These are phyloP conservation scores for Oryza glumipatula DNA, from an alignment of 176 grass and related monocot species.

Conservation along the genomic window DNA sequence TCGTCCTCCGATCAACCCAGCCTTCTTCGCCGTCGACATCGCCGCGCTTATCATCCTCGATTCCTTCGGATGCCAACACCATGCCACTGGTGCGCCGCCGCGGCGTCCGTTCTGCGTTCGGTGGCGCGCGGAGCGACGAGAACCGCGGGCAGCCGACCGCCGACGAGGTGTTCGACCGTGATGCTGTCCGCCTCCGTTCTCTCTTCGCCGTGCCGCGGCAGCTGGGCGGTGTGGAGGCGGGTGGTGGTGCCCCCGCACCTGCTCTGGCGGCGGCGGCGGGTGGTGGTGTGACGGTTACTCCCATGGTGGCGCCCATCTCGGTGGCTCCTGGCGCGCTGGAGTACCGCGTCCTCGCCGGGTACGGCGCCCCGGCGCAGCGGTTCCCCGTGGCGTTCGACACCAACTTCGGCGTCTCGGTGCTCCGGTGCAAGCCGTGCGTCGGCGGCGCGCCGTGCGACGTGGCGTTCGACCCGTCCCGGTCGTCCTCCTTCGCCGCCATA, in stretches of 20 bases:
- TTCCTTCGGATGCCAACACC: neutral
- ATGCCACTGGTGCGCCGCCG: neutral
- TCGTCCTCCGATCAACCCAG: neutral
- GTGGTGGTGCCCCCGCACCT: too few relatives aligned
- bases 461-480: constrained; percentile 48
- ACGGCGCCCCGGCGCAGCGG: constrained; percentile 50
- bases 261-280: too few relatives aligned
- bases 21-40: neutral
- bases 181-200: neutral
- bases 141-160: neutral
- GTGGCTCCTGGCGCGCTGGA: constrained; percentile 26
- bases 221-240: too few relatives aligned
- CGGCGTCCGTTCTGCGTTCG: neutral
- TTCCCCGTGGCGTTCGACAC: constrained; percentile 49
- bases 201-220: neutral
- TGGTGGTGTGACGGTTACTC: neutral
- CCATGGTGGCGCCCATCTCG: neutral
- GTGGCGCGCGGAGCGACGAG: neutral
- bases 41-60: too few relatives aligned
- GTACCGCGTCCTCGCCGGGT: constrained; percentile 44
- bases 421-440: constrained; percentile 59
- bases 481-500: constrained; percentile 42
- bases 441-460: neutral
- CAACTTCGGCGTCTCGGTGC: constrained; percentile 42
- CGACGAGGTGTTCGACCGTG: neutral